phyloP scores from a whole-genome alignment of 805 yeast species.

The Hemisphaericaspora nanyangensis region DNA sequence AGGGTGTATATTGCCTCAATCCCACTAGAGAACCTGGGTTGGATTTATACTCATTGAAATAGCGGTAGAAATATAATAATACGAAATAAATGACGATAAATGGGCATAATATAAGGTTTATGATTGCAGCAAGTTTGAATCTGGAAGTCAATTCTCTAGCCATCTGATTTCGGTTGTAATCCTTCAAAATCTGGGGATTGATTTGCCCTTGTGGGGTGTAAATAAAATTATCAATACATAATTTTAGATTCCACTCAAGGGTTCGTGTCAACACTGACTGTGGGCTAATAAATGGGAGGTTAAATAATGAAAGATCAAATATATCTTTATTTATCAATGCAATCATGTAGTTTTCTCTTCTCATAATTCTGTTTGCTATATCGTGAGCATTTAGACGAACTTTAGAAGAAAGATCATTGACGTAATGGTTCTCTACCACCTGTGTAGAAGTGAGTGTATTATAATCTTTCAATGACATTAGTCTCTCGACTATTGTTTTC shows the following conservation, averaged over 20 bases:
- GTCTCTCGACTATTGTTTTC: slow-evolving; percentile 76
- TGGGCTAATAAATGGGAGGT: slow-evolving; percentile 13
- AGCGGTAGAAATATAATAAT: slow-evolving; percentile 78
- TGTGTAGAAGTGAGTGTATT: slow-evolving; percentile 60
- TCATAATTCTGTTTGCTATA: slow-evolving; percentile 92
- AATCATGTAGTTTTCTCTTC: slow-evolving; percentile 90
- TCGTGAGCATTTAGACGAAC: slow-evolving; percentile 85
- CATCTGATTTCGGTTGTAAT: slow-evolving; percentile 60
- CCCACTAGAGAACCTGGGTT: slow-evolving; percentile 77
- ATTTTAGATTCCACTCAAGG: slow-evolving; percentile 88
- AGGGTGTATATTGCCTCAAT: slow-evolving; percentile 81
- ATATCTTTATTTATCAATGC: slow-evolving; percentile 81
- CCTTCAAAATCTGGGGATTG: slow-evolving; percentile 65
- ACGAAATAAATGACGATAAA: slow-evolving; percentile 80
- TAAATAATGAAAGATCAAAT: slow-evolving; percentile 54
- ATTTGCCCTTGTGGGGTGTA: slow-evolving; percentile 84
- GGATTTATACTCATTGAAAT: slow-evolving; percentile 87
- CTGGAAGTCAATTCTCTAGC: slow-evolving; percentile 71
- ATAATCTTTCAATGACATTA: slow-evolving; percentile 73
- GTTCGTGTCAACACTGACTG: slow-evolving; percentile 67
- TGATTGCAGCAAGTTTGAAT: slow-evolving; percentile 81
- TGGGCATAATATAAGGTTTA: slow-evolving; percentile 82
- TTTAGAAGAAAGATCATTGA: slow-evolving; percentile 61
- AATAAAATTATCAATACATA: slow-evolving; percentile 82
- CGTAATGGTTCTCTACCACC: slow-evolving; percentile 19